phyloP scores from a whole-genome alignment of 495 filamentous ascomycete species.

The Hypoxylon lenormandii region DNA sequence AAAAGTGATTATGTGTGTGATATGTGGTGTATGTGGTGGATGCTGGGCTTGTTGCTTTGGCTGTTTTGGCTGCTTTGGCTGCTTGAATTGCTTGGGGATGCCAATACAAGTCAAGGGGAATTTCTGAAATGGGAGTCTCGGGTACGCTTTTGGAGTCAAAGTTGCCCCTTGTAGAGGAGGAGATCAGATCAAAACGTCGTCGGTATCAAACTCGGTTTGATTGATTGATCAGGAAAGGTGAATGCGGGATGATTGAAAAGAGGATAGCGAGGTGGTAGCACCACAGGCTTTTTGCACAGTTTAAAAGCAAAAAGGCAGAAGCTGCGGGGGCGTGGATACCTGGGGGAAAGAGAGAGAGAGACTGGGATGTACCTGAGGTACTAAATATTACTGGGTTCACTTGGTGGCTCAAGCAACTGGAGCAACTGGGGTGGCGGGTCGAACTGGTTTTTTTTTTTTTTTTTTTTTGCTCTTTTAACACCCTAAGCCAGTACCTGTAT shows the following conservation, averaged over 20 bases:
- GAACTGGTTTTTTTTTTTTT: constrained; percentile 45
- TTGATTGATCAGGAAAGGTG: constrained; percentile 68
- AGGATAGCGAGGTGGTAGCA: constrained; percentile 69
- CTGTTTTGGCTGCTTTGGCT: constrained; percentile 10
- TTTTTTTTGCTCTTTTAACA: not conserved
- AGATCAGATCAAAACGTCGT: constrained; percentile 48
- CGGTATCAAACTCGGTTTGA: constrained; percentile 57
- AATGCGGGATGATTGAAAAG: constrained; percentile 71
- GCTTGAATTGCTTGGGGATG: constrained; percentile 35
- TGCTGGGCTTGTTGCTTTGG: constrained; percentile 14
- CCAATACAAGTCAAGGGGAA: constrained; percentile 40
- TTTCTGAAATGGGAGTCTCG: constrained; percentile 46
- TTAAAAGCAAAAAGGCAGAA: constrained; percentile 59
- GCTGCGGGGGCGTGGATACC: constrained; percentile 61
- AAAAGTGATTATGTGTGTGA: constrained; percentile 10
- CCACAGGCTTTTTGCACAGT: constrained; percentile 61
- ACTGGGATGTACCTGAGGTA: constrained; percentile 4
- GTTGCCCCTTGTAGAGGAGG: constrained; percentile 60
- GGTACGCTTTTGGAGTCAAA: constrained; percentile 55
- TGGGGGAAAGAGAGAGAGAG: too few relatives aligned
- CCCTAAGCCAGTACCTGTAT: too few relatives aligned
- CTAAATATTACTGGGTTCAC: too few relatives aligned
- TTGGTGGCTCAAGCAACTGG: too few relatives aligned
- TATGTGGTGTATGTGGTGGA: constrained; percentile 10
- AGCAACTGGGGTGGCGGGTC: constrained; percentile 44